Evolutionary conservation across 1,284 basidiomycete species (phyloP).

Genomic region (Sphaerobolus stellatus): DNA sequence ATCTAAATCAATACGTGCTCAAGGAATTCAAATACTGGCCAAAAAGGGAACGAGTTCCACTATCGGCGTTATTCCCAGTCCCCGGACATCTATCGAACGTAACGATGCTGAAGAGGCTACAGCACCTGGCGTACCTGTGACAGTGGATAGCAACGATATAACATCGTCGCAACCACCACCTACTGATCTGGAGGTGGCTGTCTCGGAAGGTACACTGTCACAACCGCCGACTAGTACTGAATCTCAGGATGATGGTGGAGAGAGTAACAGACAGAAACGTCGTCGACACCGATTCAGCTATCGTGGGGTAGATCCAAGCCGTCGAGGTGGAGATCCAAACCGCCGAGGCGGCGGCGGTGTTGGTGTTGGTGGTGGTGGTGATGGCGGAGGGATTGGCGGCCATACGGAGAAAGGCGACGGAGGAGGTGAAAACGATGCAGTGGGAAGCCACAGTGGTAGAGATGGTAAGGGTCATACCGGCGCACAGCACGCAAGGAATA

Average conservation of each 20-base stretch:
- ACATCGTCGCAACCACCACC: neutral
- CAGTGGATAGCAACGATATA: neutral
- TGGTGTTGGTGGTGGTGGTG: constrained; percentile 34
- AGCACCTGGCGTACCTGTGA: neutral
- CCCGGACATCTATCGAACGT: neutral
- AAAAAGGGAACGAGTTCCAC: too few species aligned
- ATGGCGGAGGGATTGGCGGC: constrained; percentile 46
- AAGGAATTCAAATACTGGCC: neutral
- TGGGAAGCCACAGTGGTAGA: constrained; percentile 49
- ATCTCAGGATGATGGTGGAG: too few species aligned
- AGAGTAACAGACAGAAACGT: too few species aligned
- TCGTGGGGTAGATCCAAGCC: too few species aligned
- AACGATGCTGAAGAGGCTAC: neutral
- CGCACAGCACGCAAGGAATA: constrained; percentile 20
- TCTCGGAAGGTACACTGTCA: neutral
- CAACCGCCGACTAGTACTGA: too few species aligned
- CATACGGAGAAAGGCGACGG: constrained; percentile 37
- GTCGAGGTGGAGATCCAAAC: neutral
- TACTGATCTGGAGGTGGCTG: neutral
- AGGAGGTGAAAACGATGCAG: constrained; percentile 47
- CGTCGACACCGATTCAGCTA: too few species aligned
- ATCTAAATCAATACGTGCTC: neutral
- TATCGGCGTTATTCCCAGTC: too few species aligned
- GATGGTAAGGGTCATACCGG: constrained; percentile 28
- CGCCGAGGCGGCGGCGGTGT: constrained; percentile 21